These are phyloP conservation scores for Cladophialophora chaetospira DNA, from an alignment of 2,329 filamentous ascomycete genomes.

Conservation along the genomic window DNA sequence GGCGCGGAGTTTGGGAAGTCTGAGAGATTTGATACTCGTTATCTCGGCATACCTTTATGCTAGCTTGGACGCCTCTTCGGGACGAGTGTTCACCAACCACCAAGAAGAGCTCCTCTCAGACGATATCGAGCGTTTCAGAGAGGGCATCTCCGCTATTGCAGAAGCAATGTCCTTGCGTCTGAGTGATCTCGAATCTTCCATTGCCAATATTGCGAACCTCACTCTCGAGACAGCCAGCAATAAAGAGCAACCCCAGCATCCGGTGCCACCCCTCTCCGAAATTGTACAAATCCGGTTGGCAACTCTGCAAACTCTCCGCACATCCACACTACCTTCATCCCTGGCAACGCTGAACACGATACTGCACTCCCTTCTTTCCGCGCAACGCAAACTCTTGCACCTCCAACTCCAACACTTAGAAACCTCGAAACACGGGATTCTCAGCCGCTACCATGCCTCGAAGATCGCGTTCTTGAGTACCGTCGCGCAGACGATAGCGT, in stretches of 20 bases:
- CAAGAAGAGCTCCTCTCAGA: slow-evolving; percentile 11
- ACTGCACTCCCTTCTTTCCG: slow-evolving; percentile 8
- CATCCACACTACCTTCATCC: neutral
- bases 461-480: slow-evolving; percentile 23
- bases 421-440: slow-evolving; percentile 28
- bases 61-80: neutral
- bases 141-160: slow-evolving; percentile 9
- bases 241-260: neutral
- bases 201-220: slow-evolving; percentile 2
- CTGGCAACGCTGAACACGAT: slow-evolving; percentile 9
- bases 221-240: neutral
- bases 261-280: neutral
- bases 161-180: neutral
- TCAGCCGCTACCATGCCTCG: slow-evolving; percentile 20
- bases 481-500: slow-evolving; percentile 28
- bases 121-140: slow-evolving; percentile 15
- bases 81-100: neutral
- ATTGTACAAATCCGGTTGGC: slow-evolving; percentile 4
- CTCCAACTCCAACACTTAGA: slow-evolving; percentile 26
- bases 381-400: slow-evolving; percentile 17
- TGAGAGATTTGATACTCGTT: slow-evolving; percentile 19
- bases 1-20: too few relatives aligned
- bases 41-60: slow-evolving; percentile 20
- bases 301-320: slow-evolving; percentile 11
- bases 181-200: slow-evolving; percentile 8